Percentiles rank a stretch among this genome's conserved stretches.
phyloP scores from a whole-genome alignment of 345 rosid species.

The Acer saccharum region DNA sequence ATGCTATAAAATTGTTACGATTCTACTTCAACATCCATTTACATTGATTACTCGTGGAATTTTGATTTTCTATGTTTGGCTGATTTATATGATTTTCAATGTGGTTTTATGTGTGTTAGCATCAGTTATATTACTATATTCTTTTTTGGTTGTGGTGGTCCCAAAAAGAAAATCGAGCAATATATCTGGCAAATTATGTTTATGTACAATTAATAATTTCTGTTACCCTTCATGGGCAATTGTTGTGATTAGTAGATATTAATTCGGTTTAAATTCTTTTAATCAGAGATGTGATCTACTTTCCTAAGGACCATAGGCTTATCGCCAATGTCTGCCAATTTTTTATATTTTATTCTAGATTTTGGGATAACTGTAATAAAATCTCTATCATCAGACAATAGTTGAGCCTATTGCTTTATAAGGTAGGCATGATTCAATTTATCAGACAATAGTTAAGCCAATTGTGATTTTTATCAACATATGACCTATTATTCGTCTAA shows the following conservation, averaged over 20 bases:
- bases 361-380: no score
- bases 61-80: constrained; percentile 17
- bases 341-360: no score
- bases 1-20: neutral
- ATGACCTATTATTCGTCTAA: no score
- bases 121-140: neutral
- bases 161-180: neutral
- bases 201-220: neutral
- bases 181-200: neutral
- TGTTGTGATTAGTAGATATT: neutral
- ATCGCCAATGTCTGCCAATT: no score
- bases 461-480: no score
- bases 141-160: constrained; percentile 8
- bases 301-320: no score
- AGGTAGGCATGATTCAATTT: no score
- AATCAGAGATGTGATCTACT: no score
- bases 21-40: neutral
- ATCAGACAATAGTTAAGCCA: no score
- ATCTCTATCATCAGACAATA: no score
- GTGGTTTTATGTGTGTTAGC: constrained; percentile 2
- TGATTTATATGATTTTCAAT: constrained; percentile 5
- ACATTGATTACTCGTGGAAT: neutral
- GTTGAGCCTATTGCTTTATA: no score
- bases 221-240: neutral
- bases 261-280: neutral